phyloP scores from a whole-genome alignment of 2,329 filamentous ascomycete genomes.

The Scytalidium lignicola region DNA sequence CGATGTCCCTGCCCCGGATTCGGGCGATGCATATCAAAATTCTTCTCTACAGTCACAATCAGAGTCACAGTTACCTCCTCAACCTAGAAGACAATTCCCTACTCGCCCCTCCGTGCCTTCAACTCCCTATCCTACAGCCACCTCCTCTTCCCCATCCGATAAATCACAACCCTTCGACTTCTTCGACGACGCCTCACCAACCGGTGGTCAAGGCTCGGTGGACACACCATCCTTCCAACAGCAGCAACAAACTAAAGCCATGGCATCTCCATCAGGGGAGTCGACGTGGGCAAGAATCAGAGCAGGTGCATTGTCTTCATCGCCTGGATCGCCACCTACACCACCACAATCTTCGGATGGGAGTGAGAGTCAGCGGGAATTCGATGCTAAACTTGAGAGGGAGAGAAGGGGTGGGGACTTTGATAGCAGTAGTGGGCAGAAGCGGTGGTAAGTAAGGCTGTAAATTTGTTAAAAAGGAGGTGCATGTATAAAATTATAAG shows the following conservation, averaged over 20 bases:
- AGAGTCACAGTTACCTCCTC: not conserved
- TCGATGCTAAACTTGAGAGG: conserved; percentile 27
- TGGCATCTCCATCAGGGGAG: not conserved
- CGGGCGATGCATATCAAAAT: not conserved
- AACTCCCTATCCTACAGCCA: not conserved
- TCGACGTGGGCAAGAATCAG: not conserved
- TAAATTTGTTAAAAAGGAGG: not conserved
- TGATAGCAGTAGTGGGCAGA: conserved; percentile 14
- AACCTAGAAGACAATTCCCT: not conserved
- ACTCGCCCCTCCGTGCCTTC: no score
- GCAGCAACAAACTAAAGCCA: conserved; percentile 1
- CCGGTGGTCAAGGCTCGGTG: conserved; percentile 13
- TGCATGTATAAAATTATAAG: not conserved
- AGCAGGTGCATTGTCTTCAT: not conserved
- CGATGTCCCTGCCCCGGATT: not conserved
- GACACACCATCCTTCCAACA: conserved; percentile 6
- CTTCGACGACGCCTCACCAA: conserved; percentile 27
- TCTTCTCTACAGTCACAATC: not conserved
- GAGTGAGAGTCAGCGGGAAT: conserved; percentile 23
- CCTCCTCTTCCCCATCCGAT: not conserved
- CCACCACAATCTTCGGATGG: not conserved
- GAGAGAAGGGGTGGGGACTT: conserved; percentile 26
- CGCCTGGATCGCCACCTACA: not conserved
- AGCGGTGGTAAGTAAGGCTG: conserved; percentile 14
- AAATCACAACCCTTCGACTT: conserved; percentile 12